phyloP scores from a whole-genome alignment of 2,329 filamentous ascomycete species.

The Aspergillus sp. region DNA sequence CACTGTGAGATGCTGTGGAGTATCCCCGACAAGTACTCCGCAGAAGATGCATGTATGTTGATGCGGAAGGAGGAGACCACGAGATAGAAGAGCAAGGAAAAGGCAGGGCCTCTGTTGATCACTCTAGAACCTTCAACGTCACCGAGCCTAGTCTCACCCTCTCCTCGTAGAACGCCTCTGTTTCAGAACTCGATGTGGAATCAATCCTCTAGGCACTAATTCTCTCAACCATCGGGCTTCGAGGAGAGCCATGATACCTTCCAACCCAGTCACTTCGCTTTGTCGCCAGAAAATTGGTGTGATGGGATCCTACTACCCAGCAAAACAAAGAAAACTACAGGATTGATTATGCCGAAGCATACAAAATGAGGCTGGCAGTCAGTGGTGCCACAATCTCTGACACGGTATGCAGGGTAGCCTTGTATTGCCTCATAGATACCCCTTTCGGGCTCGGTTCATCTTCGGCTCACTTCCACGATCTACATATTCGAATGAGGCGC shows the following conservation, averaged over 20 bases:
- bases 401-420: background rate
- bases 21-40: background rate
- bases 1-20: background rate
- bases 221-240: background rate
- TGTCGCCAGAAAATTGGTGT: background rate
- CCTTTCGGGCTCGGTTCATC: background rate
- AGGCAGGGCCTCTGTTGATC: background rate
- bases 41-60: background rate
- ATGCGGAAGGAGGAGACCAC: background rate
- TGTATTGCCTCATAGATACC: background rate
- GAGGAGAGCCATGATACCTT: background rate
- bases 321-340: no score
- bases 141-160: background rate
- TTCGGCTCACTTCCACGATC: background rate
- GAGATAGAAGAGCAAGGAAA: background rate
- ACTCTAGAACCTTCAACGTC: background rate
- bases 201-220: background rate
- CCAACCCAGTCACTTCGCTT: background rate
- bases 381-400: no score
- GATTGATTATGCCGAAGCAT: no score
- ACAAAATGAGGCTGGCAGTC: no score
- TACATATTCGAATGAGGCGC: background rate
- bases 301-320: background rate
- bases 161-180: background rate
- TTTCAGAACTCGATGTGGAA: background rate